Evolutionary conservation across 1,284 basidiomycete genomes (phyloP).

Genomic region (Leccinum angustisporum): DNA sequence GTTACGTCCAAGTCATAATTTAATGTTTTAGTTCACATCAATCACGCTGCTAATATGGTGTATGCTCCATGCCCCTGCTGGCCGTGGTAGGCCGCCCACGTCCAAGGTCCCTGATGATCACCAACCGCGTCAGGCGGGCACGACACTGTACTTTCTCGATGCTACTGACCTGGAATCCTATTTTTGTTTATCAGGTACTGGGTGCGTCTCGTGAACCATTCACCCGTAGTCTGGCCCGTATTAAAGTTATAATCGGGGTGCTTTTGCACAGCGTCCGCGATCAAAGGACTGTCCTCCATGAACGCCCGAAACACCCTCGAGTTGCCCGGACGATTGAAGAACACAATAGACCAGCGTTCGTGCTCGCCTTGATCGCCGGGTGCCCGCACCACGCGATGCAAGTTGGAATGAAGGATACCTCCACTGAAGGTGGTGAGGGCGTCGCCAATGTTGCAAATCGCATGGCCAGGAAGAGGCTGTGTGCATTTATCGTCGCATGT

Average conservation of each 20-base stretch:
- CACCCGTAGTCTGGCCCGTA: background rate
- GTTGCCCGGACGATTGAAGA: background rate
- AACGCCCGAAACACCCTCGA: background rate
- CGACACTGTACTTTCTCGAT: background rate
- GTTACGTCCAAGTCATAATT: background rate
- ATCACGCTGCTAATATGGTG: slow-evolving; percentile 14
- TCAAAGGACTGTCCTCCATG: slow-evolving; percentile 6
- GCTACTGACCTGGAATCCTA: background rate
- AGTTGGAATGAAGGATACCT: background rate
- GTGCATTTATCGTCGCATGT: background rate
- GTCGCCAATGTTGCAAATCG: background rate
- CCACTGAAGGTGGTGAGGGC: background rate
- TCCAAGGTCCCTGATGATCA: background rate
- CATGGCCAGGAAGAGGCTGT: background rate
- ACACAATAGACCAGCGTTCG: background rate
- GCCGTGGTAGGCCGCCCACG: background rate
- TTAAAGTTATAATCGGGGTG: background rate
- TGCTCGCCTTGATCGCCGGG: background rate
- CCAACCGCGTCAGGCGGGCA: too few species aligned
- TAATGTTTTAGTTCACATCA: background rate
- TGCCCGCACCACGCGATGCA: background rate
- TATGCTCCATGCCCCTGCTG: background rate
- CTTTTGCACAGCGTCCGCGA: background rate
- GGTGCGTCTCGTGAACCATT: background rate
- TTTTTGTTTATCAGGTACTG: background rate